A percentile compares a stretch with the other conserved stretches of the same genome.
These are phyloP conservation scores for Anisodus acutangulus DNA, from an alignment of 257 asterid genomes.

Conservation along the genomic window DNA sequence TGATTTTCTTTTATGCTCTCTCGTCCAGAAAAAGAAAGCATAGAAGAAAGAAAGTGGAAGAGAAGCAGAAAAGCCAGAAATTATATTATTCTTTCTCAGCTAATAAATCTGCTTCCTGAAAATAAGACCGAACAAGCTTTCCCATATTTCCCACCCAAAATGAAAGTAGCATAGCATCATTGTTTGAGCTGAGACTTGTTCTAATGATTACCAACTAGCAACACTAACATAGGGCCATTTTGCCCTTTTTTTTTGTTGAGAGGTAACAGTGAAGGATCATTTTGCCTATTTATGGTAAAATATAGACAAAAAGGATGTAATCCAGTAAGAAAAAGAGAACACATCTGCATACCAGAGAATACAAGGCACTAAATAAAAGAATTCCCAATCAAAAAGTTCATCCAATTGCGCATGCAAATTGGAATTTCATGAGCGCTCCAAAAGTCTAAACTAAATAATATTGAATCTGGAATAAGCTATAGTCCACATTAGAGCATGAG, in stretches of 20 bases:
- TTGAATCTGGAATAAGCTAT: not conserved
- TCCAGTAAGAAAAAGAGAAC: not conserved
- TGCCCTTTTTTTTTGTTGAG: not conserved
- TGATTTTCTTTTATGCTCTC: constrained; percentile 6
- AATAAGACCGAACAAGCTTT: not conserved
- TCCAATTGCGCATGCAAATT: not conserved
- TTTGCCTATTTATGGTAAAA: not conserved
- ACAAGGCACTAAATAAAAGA: not conserved
- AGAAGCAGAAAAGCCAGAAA: constrained; percentile 6
- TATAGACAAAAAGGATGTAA: not conserved
- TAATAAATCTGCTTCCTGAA: constrained; percentile 8
- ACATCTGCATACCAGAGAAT: not conserved
- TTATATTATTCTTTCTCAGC: constrained; percentile 14
- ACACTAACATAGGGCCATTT: not conserved
- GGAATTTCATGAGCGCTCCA: not conserved
- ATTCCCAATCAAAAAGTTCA: not conserved
- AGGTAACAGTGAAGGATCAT: not conserved
- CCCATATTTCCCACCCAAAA: not conserved
- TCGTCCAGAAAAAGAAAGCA: not conserved
- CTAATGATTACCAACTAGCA: not conserved
- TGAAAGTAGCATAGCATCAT: not conserved
- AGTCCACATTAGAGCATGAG: not conserved
- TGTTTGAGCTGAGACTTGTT: not conserved
- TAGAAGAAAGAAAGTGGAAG: not conserved
- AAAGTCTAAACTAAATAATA: not conserved